Evolutionary conservation across 2,329 filamentous ascomycete species (phyloP), one percentile per base, ranked within the genome.

Genomic region (Claviceps citrina): DNA sequence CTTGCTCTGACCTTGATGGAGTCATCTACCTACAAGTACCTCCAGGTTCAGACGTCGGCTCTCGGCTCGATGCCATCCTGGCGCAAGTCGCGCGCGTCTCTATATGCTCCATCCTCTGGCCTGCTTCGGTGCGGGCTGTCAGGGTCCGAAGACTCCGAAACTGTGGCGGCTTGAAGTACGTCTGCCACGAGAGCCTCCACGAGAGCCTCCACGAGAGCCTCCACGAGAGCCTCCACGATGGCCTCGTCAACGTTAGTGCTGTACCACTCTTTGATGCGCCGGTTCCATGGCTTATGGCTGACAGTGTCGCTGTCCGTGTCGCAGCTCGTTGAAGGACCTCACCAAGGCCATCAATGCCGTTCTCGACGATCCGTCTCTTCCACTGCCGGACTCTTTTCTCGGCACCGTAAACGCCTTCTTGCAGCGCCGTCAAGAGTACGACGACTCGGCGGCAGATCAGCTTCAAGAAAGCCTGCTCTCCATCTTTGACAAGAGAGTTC

Each of bases 391-490:
- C 47, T 73, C 80, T 42, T 63, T 85, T 39, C 58, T 68, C 47
- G 61, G 68, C 31, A 64, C 73, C 39, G 76, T 87, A 46, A 68
- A 77, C 41, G 64, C 64, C 43, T 89, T 84, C 58, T 66, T 84
- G 37, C 71, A 77, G 34, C 78, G 76, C 51, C 76, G 84, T 54
- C 64, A 72, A 41, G 71, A 72, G 48, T 70, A 74, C 46, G 82
- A 87, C 51, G 80, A 84, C 38, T 61, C 68, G 41, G 68, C 76
- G 31, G 70, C 76, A n/a, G 79, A 84, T 47, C 75, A 78, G 42
- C 66, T 86, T 38, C 76, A 85, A 45, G 81, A 85, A 31, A 82
- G 86, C 49, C 67, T 91, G 7, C 62, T 79, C 31, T 59, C 66
- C 19, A 68, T 84, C 40, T 85, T 79, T 61, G 67, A 78, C 43